phyloP scores from a whole-genome alignment of 1,284 basidiomycete species.

The Vanrija pseudolonga region DNA sequence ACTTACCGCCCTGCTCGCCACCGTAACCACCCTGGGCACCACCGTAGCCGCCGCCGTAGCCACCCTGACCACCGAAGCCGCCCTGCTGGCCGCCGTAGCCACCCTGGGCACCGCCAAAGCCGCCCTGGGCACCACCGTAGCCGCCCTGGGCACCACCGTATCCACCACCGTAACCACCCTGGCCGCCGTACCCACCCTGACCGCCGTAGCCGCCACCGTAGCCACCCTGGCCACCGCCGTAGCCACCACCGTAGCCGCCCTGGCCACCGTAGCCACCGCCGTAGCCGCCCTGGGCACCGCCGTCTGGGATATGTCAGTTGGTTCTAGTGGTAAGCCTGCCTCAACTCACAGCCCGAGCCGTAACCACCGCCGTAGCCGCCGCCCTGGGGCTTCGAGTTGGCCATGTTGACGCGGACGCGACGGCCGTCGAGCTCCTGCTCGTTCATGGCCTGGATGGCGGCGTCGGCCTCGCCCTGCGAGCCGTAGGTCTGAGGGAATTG shows the following conservation, averaged over 20 bases:
- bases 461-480: conserved; percentile 64
- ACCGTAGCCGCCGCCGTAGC: conserved; percentile 19
- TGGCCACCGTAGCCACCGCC: conserved; percentile 29
- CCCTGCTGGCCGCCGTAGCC: conserved; percentile 36
- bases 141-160: conserved; percentile 45
- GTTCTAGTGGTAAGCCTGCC: background rate
- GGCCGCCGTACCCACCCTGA: conserved; percentile 43
- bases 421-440: conserved; percentile 93
- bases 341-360: conserved; percentile 42
- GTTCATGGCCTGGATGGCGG: conserved; percentile 74
- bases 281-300: conserved; percentile 41
- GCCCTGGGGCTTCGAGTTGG: conserved; percentile 72
- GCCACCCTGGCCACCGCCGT: conserved; percentile 37
- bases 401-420: conserved; percentile 84
- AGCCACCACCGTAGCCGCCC: conserved; percentile 13
- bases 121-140: conserved; percentile 45
- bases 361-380: conserved; percentile 50
- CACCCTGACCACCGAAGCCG: conserved; percentile 37
- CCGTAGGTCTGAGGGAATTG: conserved; percentile 57
- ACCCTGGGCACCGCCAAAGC: conserved; percentile 35
- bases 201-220: conserved; percentile 45
- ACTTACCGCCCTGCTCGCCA: conserved; percentile 24
- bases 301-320: conserved; percentile 16
- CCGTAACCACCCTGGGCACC: conserved; percentile 9
- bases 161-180: conserved; percentile 45